These are phyloP conservation scores for Apiospora sp. DNA, from an alignment of 2,329 filamentous ascomycete genomes.

Conservation along the genomic window DNA sequence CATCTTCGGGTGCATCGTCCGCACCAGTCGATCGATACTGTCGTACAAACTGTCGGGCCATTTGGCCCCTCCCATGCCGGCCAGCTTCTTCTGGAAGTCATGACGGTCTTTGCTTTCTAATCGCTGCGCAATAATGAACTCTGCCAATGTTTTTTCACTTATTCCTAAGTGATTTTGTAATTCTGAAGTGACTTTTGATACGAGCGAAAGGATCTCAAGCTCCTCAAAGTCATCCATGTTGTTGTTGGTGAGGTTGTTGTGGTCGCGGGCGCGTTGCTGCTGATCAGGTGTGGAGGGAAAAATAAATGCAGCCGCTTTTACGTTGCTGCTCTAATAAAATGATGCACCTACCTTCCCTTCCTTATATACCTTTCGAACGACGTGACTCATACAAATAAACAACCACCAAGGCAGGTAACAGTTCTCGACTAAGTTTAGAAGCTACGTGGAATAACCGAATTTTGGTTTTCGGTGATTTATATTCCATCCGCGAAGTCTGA, in stretches of 20 bases:
- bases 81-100: slow-evolving; percentile 80
- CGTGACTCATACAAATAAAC: background rate
- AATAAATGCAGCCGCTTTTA: background rate
- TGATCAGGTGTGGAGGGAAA: background rate
- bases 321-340: background rate
- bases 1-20: slow-evolving; percentile 90
- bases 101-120: slow-evolving; percentile 73
- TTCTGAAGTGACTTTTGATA: slow-evolving; percentile 93
- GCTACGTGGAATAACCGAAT: too few relatives aligned
- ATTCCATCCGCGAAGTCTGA: background rate
- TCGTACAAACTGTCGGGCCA: slow-evolving; percentile 89
- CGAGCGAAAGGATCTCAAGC: slow-evolving; percentile 91
- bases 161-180: slow-evolving; percentile 93
- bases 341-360: background rate
- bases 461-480: too few relatives aligned
- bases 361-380: background rate
- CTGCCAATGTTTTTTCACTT: slow-evolving; percentile 91
- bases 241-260: background rate
- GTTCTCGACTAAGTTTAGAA: too few relatives aligned
- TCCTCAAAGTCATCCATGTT: slow-evolving; percentile 89
- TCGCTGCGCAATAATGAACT: slow-evolving; percentile 94
- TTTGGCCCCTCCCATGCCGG: slow-evolving; percentile 77
- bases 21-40: slow-evolving; percentile 87
- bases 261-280: background rate
- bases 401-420: too few relatives aligned